These are phyloP conservation scores for Hypoxylon sp. DNA, from an alignment of 2,329 filamentous ascomycete genomes.

Conservation along the genomic window DNA sequence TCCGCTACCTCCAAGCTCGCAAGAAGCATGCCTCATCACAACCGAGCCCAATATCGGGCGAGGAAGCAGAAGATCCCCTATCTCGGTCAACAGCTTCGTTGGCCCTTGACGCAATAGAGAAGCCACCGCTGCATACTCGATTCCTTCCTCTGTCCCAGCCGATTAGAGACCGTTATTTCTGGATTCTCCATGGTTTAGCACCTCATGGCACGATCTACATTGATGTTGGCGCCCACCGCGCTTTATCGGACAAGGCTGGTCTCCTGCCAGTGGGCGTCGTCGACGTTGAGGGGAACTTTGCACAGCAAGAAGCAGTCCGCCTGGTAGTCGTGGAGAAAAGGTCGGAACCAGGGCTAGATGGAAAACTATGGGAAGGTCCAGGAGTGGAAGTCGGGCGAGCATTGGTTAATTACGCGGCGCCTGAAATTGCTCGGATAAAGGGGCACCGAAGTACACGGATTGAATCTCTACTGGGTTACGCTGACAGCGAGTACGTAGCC, in stretches of 20 bases:
- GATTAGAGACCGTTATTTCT: conserved; percentile 95
- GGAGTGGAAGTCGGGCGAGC: conserved; percentile 86
- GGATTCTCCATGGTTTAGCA: conserved; percentile 92
- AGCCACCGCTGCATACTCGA: conserved; percentile 85
- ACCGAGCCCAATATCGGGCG: conserved; percentile 48
- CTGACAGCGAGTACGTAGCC: conserved; percentile 94
- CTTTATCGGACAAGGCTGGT: conserved; percentile 85
- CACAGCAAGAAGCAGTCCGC: conserved; percentile 92
- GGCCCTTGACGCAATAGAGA: conserved; percentile 55
- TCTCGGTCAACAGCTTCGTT: conserved; percentile 61
- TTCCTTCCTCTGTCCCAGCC: conserved; percentile 89
- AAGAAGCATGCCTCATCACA: conserved; percentile 57
- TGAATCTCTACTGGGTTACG: conserved; percentile 84
- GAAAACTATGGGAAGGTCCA: conserved; percentile 65
- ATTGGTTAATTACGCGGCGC: conserved; percentile 91
- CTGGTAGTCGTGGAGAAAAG: conserved; percentile 81
- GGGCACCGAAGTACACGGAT: conserved; percentile 89
- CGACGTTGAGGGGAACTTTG: conserved; percentile 89
- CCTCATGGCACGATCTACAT: conserved; percentile 95
- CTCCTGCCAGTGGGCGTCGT: conserved; percentile 92
- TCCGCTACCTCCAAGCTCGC: conserved; percentile 80
- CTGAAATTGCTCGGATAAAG: conserved; percentile 86
- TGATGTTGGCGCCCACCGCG: conserved; percentile 87
- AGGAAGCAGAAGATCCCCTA: conserved; percentile 56
- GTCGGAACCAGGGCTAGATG: conserved; percentile 49